Conservation (phyloP, 2,329 filamentous ascomycete genomes). For the Dactylellina sp. region DNA sequence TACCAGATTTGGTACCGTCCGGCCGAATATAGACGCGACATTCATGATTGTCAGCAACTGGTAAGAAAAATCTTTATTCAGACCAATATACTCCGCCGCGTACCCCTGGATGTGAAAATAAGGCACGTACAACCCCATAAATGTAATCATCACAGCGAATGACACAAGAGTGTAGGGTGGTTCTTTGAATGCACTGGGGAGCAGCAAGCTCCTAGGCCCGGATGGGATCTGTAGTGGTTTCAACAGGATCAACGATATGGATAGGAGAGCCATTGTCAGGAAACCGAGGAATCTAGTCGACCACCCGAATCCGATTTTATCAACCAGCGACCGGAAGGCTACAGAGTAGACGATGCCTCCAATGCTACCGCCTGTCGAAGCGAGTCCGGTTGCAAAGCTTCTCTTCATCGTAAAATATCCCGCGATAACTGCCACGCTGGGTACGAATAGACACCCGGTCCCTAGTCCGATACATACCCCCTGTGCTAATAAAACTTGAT, state of each 20-base stretch:
- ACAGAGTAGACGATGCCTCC: constrained; percentile 65
- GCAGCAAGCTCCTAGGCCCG: constrained; percentile 60
- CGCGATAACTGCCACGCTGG: constrained; percentile 64
- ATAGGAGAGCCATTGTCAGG: constrained; percentile 57
- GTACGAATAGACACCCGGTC: constrained; percentile 64
- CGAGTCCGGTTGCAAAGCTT: constrained; percentile 65
- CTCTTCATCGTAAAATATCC: constrained; percentile 65
- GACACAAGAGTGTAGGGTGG: constrained; percentile 63
- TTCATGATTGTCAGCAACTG: constrained; percentile 70
- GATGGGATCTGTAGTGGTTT: constrained; percentile 43
- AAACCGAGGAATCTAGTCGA: constrained; percentile 63
- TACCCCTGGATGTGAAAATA: constrained; percentile 65
- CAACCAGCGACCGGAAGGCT: constrained; percentile 63
- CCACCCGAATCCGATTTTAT: constrained; percentile 63
- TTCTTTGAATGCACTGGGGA: constrained; percentile 62
- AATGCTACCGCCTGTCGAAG: constrained; percentile 64
- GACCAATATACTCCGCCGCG: constrained; percentile 63
- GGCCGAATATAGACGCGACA: constrained; percentile 67
- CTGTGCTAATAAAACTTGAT: constrained; percentile 70
- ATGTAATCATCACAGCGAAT: constrained; percentile 63
- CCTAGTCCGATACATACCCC: constrained; percentile 70
- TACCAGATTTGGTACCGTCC: constrained; percentile 66
- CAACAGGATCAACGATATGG: constrained; percentile 62
- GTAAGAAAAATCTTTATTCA: constrained; percentile 65
- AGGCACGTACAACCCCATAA: constrained; percentile 65